Percentiles rank a stretch among this genome's conserved stretches.
phyloP scores from a whole-genome alignment of 805 yeast genomes.

The Kluyveromyces starmeri region DNA sequence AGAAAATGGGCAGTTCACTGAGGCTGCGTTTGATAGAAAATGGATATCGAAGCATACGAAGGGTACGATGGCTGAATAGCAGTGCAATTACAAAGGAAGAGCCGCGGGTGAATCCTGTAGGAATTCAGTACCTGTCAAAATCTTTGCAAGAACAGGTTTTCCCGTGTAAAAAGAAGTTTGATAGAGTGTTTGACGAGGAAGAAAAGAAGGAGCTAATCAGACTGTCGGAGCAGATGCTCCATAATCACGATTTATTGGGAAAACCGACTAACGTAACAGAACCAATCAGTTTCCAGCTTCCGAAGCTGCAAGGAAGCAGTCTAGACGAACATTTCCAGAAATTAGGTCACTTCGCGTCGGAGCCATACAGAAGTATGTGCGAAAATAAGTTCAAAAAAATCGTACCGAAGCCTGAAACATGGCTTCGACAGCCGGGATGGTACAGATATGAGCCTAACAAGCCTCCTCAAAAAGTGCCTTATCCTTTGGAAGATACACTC shows the following conservation, averaged over 20 bases:
- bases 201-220: slow-evolving; percentile 33
- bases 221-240: slow-evolving; percentile 53
- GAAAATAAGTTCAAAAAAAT: slow-evolving; percentile 36
- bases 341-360: slow-evolving; percentile 50
- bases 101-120: slow-evolving; percentile 65
- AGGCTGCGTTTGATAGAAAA: background rate
- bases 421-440: slow-evolving; percentile 75
- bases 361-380: slow-evolving; percentile 47
- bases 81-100: slow-evolving; percentile 22
- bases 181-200: slow-evolving; percentile 11
- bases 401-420: slow-evolving; percentile 38
- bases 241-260: slow-evolving; percentile 59
- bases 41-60: background rate
- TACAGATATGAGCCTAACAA: slow-evolving; percentile 51
- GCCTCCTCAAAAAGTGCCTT: slow-evolving; percentile 47
- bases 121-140: slow-evolving; percentile 66
- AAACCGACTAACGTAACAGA: slow-evolving; percentile 54
- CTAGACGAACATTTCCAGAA: slow-evolving; percentile 80
- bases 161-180: slow-evolving; percentile 19
- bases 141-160: slow-evolving; percentile 54
- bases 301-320: slow-evolving; percentile 60
- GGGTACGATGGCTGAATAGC: background rate
- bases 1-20: too few relatives aligned
- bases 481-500: slow-evolving; percentile 62
- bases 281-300: slow-evolving; percentile 56